These are phyloP conservation scores for Mimosa pudica DNA, from an alignment of 306 rosid species.

Conservation along the genomic window DNA sequence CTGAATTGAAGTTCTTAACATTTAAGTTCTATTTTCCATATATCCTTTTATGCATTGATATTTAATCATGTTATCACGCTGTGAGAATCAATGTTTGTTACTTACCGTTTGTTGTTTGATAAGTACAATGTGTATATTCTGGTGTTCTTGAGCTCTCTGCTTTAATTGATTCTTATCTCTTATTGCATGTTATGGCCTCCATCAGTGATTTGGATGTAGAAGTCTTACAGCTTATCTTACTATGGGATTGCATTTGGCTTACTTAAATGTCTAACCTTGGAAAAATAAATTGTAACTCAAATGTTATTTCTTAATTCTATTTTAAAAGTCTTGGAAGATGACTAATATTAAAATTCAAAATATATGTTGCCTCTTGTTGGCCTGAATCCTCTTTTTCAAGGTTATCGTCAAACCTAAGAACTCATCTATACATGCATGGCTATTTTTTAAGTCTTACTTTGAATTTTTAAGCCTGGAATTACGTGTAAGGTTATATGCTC, in stretches of 20 bases:
- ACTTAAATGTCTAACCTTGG: neutral
- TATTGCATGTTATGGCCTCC: conserved; percentile 4
- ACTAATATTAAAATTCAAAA: neutral
- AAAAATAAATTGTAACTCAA: conserved; percentile 20
- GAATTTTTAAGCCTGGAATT: conserved; percentile 8
- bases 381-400: conserved; percentile 2
- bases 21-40: conserved; percentile 14
- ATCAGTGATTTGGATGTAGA: neutral
- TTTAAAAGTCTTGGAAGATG: neutral
- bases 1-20: conserved; percentile 24
- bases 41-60: conserved; percentile 1
- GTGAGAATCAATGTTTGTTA: conserved; percentile 11
- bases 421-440: conserved; percentile 7
- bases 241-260: neutral
- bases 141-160: neutral
- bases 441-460: neutral
- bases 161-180: conserved; percentile 17
- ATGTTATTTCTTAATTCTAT: neutral
- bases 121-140: conserved; percentile 2
- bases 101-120: neutral
- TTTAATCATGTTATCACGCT: conserved; percentile 15
- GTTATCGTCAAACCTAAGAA: neutral
- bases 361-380: conserved; percentile 10
- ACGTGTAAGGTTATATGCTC: neutral
- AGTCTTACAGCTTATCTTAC: conserved; percentile 23